Evolutionary conservation across 305 asterid species (phyloP).

Genomic region (Fraxinus platypoda): DNA sequence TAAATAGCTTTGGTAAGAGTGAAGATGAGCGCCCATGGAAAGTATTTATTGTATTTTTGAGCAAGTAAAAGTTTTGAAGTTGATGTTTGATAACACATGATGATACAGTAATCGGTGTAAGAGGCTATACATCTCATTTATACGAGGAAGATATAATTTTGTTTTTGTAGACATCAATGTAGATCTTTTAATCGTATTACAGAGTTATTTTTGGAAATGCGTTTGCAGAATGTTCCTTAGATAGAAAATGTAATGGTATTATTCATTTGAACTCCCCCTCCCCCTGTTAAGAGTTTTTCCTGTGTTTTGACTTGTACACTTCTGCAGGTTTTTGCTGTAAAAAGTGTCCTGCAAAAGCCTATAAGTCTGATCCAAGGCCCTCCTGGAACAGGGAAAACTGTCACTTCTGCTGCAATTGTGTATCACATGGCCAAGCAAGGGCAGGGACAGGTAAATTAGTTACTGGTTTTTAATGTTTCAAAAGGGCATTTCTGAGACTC

Average conservation of each 20-base stretch:
- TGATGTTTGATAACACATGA: neutral
- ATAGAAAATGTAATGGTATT: constrained; percentile 1
- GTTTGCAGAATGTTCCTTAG: neutral
- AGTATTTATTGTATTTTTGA: neutral
- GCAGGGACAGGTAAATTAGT: constrained; percentile 86
- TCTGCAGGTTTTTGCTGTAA: constrained; percentile 90
- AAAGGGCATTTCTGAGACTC: neutral
- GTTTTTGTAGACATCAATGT: neutral
- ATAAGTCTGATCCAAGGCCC: constrained; percentile 98
- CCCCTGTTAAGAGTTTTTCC: neutral
- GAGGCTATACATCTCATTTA: neutral
- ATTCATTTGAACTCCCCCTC: neutral
- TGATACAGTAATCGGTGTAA: neutral
- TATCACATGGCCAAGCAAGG: constrained; percentile 99
- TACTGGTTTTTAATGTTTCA: neutral
- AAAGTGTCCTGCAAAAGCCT: constrained; percentile 97
- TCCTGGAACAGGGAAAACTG: constrained; percentile 99
- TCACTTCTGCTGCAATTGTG: constrained; percentile 98
- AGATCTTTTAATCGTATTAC: neutral
- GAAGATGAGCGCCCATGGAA: neutral
- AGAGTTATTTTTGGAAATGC: neutral
- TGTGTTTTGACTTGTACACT: constrained; percentile 15
- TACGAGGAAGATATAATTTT: neutral
- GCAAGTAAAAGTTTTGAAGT: neutral
- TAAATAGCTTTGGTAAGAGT: neutral